phyloP scores from a whole-genome alignment of 2,329 filamentous ascomycete species.

The Hypomyces rosellus region DNA sequence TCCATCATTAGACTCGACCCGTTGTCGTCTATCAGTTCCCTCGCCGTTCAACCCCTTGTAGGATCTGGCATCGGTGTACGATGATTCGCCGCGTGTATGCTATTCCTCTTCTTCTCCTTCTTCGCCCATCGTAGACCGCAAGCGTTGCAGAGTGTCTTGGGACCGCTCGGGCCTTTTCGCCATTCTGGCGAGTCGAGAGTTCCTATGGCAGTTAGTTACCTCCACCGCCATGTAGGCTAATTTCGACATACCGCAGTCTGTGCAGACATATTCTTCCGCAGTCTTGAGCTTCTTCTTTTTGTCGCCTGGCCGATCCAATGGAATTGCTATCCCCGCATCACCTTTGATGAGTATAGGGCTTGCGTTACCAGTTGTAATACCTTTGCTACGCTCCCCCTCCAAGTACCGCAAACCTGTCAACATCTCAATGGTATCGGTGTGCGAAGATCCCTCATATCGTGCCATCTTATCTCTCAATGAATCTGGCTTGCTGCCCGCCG shows the following conservation, averaged over 20 bases:
- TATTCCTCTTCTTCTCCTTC: slow-evolving; percentile 68
- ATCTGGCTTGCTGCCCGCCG: slow-evolving; percentile 60
- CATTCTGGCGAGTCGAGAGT: slow-evolving; percentile 92
- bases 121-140: slow-evolving; percentile 74
- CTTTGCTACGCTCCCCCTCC: slow-evolving; percentile 80
- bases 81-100: slow-evolving; percentile 14
- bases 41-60: slow-evolving; percentile 13
- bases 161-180: slow-evolving; percentile 87
- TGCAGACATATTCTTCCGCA: slow-evolving; percentile 86
- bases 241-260: slow-evolving; percentile 76
- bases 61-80: slow-evolving; percentile 18
- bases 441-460: slow-evolving; percentile 67
- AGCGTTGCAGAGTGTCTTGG: slow-evolving; percentile 93
- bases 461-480: slow-evolving; percentile 82
- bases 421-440: slow-evolving; percentile 87
- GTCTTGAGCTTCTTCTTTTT: slow-evolving; percentile 87
- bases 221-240: neutral
- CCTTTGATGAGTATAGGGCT: slow-evolving; percentile 78
- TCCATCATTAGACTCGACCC: too few species aligned
- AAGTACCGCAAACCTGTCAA: slow-evolving; percentile 82
- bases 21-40: too few species aligned
- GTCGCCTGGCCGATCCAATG: slow-evolving; percentile 66
- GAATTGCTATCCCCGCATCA: slow-evolving; percentile 79
- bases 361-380: slow-evolving; percentile 79
- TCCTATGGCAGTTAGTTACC: slow-evolving; percentile 32